phyloP scores from a whole-genome alignment of 805 yeast genomes.

The Clavispora vitiphila region DNA sequence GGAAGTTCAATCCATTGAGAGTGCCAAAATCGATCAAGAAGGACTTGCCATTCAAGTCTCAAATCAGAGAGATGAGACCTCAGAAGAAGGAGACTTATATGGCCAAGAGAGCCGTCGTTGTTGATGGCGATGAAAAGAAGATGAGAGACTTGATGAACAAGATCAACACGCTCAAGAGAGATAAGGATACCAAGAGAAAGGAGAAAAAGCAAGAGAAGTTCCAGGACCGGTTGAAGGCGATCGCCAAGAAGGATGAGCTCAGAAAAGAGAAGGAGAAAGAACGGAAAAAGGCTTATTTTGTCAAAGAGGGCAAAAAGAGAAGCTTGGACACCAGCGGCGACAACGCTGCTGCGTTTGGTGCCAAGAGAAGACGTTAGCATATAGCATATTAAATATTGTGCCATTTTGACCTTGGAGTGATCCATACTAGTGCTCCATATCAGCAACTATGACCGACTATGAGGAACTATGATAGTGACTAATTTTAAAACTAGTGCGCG shows the following conservation, averaged over 20 bases:
- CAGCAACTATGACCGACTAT: too few relatives aligned
- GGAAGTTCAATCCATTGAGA: slow-evolving; percentile 81
- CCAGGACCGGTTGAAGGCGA: slow-evolving; percentile 65
- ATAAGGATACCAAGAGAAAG: slow-evolving; percentile 73
- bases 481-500: too few relatives aligned
- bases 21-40: slow-evolving; percentile 78
- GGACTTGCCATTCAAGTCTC: slow-evolving; percentile 87
- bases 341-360: slow-evolving; percentile 30
- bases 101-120: slow-evolving; percentile 87
- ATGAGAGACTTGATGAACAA: slow-evolving; percentile 85
- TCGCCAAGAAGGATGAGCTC: slow-evolving; percentile 69
- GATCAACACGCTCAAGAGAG: slow-evolving; percentile 77
- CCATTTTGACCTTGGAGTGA: too few relatives aligned
- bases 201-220: slow-evolving; percentile 72
- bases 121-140: slow-evolving; percentile 90
- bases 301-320: slow-evolving; percentile 65
- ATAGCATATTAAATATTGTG: background rate
- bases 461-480: too few relatives aligned
- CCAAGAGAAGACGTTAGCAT: slow-evolving; percentile 22
- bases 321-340: slow-evolving; percentile 27
- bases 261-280: slow-evolving; percentile 73
- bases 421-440: too few relatives aligned
- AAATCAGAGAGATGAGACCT: slow-evolving; percentile 82
- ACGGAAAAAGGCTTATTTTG: slow-evolving; percentile 82
- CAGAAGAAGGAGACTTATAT: slow-evolving; percentile 77